These are phyloP conservation scores for Corylus avellana DNA, from an alignment of 306 rosid species.

Conservation along the genomic window DNA sequence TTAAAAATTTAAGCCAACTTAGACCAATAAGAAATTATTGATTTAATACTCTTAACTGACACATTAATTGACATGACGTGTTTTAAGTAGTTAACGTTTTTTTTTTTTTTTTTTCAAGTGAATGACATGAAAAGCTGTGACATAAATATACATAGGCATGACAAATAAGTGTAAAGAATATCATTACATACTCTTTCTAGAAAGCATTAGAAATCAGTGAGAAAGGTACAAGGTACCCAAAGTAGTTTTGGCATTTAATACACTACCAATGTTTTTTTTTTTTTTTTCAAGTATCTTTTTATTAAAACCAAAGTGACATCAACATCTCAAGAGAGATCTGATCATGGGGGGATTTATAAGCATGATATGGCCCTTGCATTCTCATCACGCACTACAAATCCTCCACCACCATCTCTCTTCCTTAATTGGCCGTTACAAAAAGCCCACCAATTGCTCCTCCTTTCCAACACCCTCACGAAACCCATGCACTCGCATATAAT, in stretches of 20 bases:
- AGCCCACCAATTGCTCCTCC: constrained; percentile 21
- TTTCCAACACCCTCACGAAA: constrained; percentile 42
- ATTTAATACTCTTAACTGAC: too few species aligned
- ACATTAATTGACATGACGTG: too few species aligned
- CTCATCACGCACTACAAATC: constrained; percentile 53
- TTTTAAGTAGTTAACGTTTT: too few species aligned
- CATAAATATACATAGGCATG: too few species aligned
- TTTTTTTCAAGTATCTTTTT: neutral
- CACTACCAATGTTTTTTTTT: too few species aligned
- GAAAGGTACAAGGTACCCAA: neutral
- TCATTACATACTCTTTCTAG: neutral
- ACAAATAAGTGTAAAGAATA: too few species aligned
- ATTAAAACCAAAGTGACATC: neutral
- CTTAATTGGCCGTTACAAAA: constrained; percentile 39
- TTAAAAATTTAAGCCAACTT: too few species aligned
- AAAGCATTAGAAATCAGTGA: neutral
- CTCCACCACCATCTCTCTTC: constrained; percentile 14
- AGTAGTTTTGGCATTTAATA: neutral
- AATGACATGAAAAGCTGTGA: too few species aligned
- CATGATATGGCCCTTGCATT: constrained; percentile 8
- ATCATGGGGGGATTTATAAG: constrained; percentile 1
- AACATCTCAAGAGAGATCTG: constrained; percentile 8
- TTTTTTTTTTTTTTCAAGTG: too few species aligned
- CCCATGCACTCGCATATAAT: constrained; percentile 34
- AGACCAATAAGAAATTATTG: too few species aligned